Evolutionary conservation across 306 rosid genomes (phyloP).

Genomic region (Coriaria nepalensis): DNA sequence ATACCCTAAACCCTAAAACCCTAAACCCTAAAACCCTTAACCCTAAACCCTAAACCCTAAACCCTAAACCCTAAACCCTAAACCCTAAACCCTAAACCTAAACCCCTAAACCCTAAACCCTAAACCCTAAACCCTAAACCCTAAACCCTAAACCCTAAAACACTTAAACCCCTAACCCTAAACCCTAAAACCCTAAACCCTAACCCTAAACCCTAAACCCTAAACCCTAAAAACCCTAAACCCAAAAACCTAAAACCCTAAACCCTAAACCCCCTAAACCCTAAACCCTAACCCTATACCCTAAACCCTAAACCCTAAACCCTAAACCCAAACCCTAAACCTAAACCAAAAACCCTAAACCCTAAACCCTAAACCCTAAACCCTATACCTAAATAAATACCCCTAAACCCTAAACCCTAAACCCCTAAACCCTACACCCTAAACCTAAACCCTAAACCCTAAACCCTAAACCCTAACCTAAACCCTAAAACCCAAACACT

Average conservation of each 20-base stretch:
- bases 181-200: constrained; percentile 7
- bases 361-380: constrained; percentile 11
- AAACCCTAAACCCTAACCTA: constrained; percentile 4
- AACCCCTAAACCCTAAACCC: constrained; percentile 12
- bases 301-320: constrained; percentile 13
- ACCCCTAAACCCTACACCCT: constrained; percentile 14
- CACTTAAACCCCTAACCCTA: constrained; percentile 4
- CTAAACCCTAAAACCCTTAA: constrained; percentile 14
- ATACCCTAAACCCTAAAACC: background rate
- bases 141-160: constrained; percentile 4
- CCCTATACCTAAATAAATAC: constrained; percentile 5
- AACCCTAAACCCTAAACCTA: background rate
- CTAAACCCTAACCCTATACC: constrained; percentile 14
- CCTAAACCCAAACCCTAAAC: constrained; percentile 11
- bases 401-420: constrained; percentile 2
- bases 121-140: constrained; percentile 10
- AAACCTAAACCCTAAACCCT: constrained; percentile 3
- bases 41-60: constrained; percentile 13
- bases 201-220: constrained; percentile 10
- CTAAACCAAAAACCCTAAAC: constrained; percentile 8
- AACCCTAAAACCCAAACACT: constrained; percentile 6
- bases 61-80: constrained; percentile 12
- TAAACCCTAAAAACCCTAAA: constrained; percentile 14
- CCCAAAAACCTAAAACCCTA: background rate
- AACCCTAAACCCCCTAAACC: constrained; percentile 12